These are phyloP conservation scores for Endotrypanum monterogeii DNA, from an alignment of 208 protist species.

Conservation along the genomic window DNA sequence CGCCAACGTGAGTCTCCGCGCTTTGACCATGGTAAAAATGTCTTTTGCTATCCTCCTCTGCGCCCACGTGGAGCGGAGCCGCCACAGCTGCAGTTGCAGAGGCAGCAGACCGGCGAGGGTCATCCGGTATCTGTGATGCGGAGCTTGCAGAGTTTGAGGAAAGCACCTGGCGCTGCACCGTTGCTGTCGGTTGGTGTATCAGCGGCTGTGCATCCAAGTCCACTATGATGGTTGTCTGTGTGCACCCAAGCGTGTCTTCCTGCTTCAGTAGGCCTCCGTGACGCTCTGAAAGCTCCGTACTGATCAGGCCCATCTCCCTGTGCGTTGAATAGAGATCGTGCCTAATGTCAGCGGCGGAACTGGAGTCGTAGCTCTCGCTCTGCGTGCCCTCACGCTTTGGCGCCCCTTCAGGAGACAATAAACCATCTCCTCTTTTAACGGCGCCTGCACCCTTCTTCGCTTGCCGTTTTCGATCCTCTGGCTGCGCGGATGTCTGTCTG, in stretches of 20 bases:
- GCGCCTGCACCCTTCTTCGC: not conserved
- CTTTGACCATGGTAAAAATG: not conserved
- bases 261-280: slow-evolving; percentile 1
- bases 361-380: not conserved
- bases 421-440: not conserved
- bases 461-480: not conserved
- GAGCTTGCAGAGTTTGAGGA: not conserved
- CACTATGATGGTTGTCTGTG: slow-evolving; percentile 22
- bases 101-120: not conserved
- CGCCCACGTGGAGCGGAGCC: not conserved
- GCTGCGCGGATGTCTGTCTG: not conserved
- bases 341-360: not conserved
- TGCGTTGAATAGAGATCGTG: slow-evolving; percentile 17
- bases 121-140: not conserved
- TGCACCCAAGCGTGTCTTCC: slow-evolving; percentile 16
- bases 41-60: not conserved
- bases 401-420: not conserved
- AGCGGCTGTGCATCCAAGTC: slow-evolving; percentile 22
- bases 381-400: not conserved
- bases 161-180: not conserved
- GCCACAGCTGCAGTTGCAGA: not conserved
- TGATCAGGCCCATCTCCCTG: slow-evolving; percentile 9
- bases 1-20: not conserved
- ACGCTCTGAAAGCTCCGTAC: slow-evolving; percentile 4
- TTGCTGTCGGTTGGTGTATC: not conserved